Conservation (phyloP, 805 yeast genomes). For the Wickerhamomyces sydowiorum region DNA sequence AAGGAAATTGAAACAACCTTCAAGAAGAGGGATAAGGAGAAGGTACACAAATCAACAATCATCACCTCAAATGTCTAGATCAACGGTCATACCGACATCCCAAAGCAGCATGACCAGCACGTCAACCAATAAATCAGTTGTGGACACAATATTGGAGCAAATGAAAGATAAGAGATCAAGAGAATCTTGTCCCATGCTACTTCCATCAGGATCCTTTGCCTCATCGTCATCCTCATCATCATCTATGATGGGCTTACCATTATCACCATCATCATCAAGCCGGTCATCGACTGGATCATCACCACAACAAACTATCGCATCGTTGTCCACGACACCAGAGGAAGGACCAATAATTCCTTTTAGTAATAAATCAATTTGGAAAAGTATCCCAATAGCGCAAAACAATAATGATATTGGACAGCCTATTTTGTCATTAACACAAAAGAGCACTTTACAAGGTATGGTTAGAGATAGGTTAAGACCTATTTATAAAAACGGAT, state of each 20-base stretch:
- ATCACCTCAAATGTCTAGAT: background rate
- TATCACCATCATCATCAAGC: slow-evolving; percentile 5
- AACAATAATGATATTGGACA: background rate
- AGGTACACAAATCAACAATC: background rate
- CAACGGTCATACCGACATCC: background rate
- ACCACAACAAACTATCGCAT: background rate
- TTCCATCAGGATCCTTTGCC: background rate
- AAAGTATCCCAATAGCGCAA: background rate
- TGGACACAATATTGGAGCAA: slow-evolving; percentile 13
- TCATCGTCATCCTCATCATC: background rate
- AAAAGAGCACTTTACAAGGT: slow-evolving; percentile 52
- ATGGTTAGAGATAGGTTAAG: slow-evolving; percentile 49
- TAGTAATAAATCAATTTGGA: slow-evolving; percentile 7
- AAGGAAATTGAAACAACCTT: slow-evolving; percentile 17
- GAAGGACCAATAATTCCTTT: background rate
- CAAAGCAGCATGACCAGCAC: background rate
- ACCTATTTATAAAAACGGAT: slow-evolving; percentile 37
- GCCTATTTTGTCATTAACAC: slow-evolving; percentile 26
- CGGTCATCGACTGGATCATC: slow-evolving; percentile 4
- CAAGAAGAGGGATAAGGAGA: slow-evolving; percentile 8
- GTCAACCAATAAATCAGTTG: slow-evolving; percentile 8
- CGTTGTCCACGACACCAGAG: background rate
- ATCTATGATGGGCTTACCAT: too few relatives aligned
- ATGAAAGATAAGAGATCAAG: slow-evolving; percentile 11
- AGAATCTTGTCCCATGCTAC: background rate